A percentile compares a stretch with the other conserved stretches of the same genome.
These are phyloP conservation scores for Exserohilum turcica DNA, from an alignment of 2,329 filamentous ascomycete genomes.

Conservation along the genomic window DNA sequence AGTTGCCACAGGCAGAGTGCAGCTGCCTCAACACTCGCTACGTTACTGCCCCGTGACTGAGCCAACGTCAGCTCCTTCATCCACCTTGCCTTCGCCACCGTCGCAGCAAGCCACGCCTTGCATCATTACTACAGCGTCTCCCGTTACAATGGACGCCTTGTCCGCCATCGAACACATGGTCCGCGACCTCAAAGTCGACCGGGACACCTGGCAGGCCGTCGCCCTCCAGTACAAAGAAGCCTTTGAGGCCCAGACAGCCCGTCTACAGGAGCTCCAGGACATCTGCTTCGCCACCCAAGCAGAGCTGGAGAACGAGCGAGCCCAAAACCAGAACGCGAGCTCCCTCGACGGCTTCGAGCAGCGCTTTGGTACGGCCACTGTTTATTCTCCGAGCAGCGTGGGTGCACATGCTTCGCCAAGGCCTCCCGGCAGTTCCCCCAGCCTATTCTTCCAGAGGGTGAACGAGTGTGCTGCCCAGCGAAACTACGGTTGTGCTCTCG, in stretches of 20 bases:
- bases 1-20: neutral
- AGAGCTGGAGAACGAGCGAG: constrained; percentile 40
- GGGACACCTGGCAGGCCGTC: constrained; percentile 38
- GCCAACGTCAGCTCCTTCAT: neutral
- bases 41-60: neutral
- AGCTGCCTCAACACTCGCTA: neutral
- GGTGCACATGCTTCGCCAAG: neutral
- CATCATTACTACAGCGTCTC: constrained; percentile 26
- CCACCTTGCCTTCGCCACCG: neutral
- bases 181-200: constrained; percentile 33
- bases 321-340: constrained; percentile 15
- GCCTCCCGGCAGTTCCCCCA: constrained; percentile 9
- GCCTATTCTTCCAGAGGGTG: constrained; percentile 25
- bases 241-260: constrained; percentile 32
- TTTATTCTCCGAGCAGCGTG: constrained; percentile 10
- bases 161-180: constrained; percentile 23
- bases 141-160: constrained; percentile 9
- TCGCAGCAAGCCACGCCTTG: constrained; percentile 7
- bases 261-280: constrained; percentile 32
- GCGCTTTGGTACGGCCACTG: constrained; percentile 22
- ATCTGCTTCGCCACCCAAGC: constrained; percentile 41
- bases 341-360: constrained; percentile 10
- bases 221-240: constrained; percentile 36
- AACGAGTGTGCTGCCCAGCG: constrained; percentile 22
- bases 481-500: constrained; percentile 32